Base-by-base conservation (phyloP, 2,329 filamentous ascomycete species). In the Sarocladiaceae sp. region DNA sequence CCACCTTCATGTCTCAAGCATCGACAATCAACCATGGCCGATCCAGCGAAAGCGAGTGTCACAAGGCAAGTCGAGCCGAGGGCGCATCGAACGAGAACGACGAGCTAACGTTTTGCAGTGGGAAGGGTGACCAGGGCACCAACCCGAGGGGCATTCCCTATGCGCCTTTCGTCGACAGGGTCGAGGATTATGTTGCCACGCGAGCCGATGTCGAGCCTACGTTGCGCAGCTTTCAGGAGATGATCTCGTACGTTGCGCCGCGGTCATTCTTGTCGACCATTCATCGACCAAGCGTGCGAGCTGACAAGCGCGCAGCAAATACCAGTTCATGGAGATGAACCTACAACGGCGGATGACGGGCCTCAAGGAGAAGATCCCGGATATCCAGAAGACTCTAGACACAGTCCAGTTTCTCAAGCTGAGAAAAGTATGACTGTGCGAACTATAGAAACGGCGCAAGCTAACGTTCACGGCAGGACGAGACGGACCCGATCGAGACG, bases 241-340 rank as follows among this genome's bases (percentile, higher is more conserved):
- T 94, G 87, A 94, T 94, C 53, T 88, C 86, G 86, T 93, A 74
- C 65, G 76, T 37, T 27, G 20, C 16, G 10, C 2, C 1, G 11
- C 12, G 10, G 44, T 13, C 26, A n/a, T 23, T 18, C 19, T n/a
- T 18, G 15, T n/a, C 12, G 37, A 12, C 33, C 12, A 37, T 13
- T 13, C 33, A 49, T 57, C 48, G 55, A 51, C 39, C 35, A 35
- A 37, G 27, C 33, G 33, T 45, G 47, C 11, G 20, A n/a, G 20
- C 15, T 37, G 18, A 33, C 29, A 18, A 15, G 11, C 12, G 51
- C 60, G 63, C 61, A 95, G 89, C 55, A 98, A 98, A 76, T 98
- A 98, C 71, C 93, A 97, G 65, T 98, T 97, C 69, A 98, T 98
- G 93, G 89, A 97, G 69, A 74, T 85, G 61, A 97, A 95, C 65